Conservation (phyloP, 202 grass and related monocot species). For the Musa balbisiana region DNA sequence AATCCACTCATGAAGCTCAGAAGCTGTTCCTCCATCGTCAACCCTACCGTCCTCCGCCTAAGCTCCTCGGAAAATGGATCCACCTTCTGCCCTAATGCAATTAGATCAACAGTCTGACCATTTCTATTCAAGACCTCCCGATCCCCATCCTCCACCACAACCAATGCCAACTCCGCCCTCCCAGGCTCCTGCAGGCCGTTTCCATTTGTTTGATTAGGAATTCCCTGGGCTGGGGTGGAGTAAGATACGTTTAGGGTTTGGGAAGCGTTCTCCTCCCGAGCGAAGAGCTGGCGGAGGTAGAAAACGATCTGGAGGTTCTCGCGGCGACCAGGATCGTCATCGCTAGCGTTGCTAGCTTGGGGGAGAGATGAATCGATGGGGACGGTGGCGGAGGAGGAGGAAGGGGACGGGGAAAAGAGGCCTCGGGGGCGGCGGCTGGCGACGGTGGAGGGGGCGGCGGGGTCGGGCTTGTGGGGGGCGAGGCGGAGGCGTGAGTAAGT, state of each 20-base stretch:
- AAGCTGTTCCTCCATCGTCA: conserved; percentile 46
- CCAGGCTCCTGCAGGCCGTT: conserved; percentile 5
- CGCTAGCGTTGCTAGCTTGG: not conserved
- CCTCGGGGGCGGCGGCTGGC: conserved; percentile 23
- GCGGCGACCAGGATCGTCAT: conserved; percentile 22
- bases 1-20: conserved; percentile 59
- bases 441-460: conserved; percentile 25
- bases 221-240: not conserved
- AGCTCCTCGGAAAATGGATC: conserved; percentile 59
- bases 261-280: conserved; percentile 21
- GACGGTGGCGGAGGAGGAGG: not conserved
- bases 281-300: conserved; percentile 56
- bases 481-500: conserved; percentile 88
- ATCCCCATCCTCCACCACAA: conserved; percentile 41
- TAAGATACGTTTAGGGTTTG: conserved; percentile 51
- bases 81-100: conserved; percentile 35
- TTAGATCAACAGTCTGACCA: conserved; percentile 55
- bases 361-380: not conserved
- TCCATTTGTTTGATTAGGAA: not conserved
- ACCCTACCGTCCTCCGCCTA: conserved; percentile 37
- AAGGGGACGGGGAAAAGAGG: conserved; percentile 19
- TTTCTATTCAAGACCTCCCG: conserved; percentile 50
- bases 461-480: not conserved
- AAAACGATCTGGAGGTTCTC: conserved; percentile 38
- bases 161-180: conserved; percentile 3